Percentiles rank a stretch among this genome's conserved stretches.
Conservation (phyloP, 345 rosid species). For the Clarkia xantiana region DNA sequence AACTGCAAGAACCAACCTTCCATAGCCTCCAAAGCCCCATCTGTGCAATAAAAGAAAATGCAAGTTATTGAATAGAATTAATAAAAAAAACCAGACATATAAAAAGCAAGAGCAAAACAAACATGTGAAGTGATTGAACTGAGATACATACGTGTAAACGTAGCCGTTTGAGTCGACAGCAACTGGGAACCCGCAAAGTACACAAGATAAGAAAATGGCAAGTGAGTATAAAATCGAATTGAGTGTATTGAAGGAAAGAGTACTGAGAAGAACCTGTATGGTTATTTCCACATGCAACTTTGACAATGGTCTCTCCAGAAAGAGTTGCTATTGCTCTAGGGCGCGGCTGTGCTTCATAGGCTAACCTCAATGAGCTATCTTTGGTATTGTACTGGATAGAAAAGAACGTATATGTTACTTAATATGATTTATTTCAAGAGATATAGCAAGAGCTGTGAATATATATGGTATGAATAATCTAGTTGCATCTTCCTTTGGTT, state of each 20-base stretch:
- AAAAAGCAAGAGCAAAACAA: constrained; percentile 4
- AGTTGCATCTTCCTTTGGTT: not conserved
- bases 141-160: constrained; percentile 80
- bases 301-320: constrained; percentile 69
- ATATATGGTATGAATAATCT: too few relatives aligned
- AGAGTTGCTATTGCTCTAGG: constrained; percentile 72
- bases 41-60: constrained; percentile 25
- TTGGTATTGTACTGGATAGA: constrained; percentile 64
- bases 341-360: constrained; percentile 91
- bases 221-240: not conserved
- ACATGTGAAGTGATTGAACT: not conserved
- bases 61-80: constrained; percentile 10
- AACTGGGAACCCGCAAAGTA: constrained; percentile 36
- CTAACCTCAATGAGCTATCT: constrained; percentile 83
- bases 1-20: constrained; percentile 48
- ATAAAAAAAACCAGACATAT: constrained; percentile 4
- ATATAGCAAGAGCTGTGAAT: too few relatives aligned
- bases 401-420: not conserved
- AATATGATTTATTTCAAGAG: not conserved
- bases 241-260: not conserved
- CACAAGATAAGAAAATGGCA: constrained; percentile 2
- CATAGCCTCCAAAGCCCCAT: constrained; percentile 99
- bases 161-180: constrained; percentile 78
- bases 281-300: constrained; percentile 91
- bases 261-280: constrained; percentile 60